Evolutionary conservation across 805 yeast species (phyloP).

Genomic region (Yamadazyma olivae): DNA sequence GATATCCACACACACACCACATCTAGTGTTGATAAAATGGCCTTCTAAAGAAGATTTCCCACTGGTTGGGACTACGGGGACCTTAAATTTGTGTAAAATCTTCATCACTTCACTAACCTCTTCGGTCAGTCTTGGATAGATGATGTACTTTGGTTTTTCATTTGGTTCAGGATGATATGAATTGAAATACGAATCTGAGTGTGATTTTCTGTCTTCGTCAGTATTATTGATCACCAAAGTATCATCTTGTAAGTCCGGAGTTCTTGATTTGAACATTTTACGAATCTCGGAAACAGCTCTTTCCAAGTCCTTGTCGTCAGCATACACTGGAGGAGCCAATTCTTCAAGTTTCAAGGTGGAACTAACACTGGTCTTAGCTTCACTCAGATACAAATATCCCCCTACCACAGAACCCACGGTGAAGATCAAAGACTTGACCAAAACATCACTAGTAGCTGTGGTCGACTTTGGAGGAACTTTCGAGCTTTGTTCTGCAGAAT

Average conservation of each 20-base stretch:
- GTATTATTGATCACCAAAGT: conserved; percentile 18
- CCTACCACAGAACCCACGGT: conserved; percentile 6
- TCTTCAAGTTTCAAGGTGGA: conserved; percentile 17
- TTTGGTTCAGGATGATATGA: conserved; percentile 28
- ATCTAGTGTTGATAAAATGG: conserved; percentile 70
- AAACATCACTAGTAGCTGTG: conserved; percentile 1
- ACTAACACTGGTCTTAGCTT: background rate
- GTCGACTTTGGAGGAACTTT: background rate
- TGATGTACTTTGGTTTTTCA: conserved; percentile 40
- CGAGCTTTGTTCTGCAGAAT: background rate
- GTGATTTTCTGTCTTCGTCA: conserved; percentile 22
- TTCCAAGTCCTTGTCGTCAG: conserved; percentile 15
- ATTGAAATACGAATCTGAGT: conserved; percentile 33
- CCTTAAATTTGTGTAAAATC: conserved; percentile 53
- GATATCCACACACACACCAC: conserved; percentile 60
- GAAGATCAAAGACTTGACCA: conserved; percentile 5
- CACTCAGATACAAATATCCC: conserved; percentile 5
- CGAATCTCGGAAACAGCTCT: conserved; percentile 22
- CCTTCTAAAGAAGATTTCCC: conserved; percentile 84
- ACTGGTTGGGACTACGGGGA: conserved; percentile 75
- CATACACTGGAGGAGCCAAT: conserved; percentile 21
- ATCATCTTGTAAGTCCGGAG: conserved; percentile 16
- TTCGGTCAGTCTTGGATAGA: conserved; percentile 62
- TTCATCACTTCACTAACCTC: conserved; percentile 64
- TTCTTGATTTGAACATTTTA: conserved; percentile 9